These are phyloP conservation scores for Epithemia pelagica DNA, from an alignment of 108 stramenopile species.

Conservation along the genomic window DNA sequence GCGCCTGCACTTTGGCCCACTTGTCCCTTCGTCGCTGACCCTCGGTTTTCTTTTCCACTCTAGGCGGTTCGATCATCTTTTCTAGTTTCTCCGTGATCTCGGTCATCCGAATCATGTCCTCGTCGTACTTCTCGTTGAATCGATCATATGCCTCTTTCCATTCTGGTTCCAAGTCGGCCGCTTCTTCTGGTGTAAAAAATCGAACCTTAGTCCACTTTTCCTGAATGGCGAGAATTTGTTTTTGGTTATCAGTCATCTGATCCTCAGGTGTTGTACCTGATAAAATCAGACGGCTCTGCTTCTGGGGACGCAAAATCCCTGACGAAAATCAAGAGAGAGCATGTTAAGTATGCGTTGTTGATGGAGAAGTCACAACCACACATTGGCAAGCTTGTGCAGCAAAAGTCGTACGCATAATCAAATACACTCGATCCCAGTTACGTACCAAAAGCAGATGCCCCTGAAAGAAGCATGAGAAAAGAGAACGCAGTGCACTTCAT, in stretches of 20 bases:
- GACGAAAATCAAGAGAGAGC: no score
- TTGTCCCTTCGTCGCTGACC: constrained; percentile 68
- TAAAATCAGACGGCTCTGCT: background rate
- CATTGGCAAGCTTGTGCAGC: no score
- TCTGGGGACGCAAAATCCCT: background rate
- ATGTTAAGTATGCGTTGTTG: no score
- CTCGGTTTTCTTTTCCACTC: constrained; percentile 64
- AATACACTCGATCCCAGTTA: no score
- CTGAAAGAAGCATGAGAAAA: no score
- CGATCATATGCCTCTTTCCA: constrained; percentile 72
- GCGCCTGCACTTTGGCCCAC: constrained; percentile 28
- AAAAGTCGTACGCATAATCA: no score
- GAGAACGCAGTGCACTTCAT: no score
- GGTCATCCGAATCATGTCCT: constrained; percentile 54
- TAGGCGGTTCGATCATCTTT: constrained; percentile 57
- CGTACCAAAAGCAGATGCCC: no score
- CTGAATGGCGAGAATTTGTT: constrained; percentile 33
- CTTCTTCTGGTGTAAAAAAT: constrained; percentile 44
- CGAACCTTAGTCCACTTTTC: constrained; percentile 64
- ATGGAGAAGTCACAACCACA: no score
- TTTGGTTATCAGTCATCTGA: constrained; percentile 30
- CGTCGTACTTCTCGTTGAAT: constrained; percentile 53
- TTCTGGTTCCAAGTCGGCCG: constrained; percentile 52
- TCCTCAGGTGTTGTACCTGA: constrained; percentile 19
- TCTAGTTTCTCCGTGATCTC: constrained; percentile 48